Base-by-base conservation (phyloP, 2,329 filamentous ascomycete species). In the Apiospora arundinis region DNA sequence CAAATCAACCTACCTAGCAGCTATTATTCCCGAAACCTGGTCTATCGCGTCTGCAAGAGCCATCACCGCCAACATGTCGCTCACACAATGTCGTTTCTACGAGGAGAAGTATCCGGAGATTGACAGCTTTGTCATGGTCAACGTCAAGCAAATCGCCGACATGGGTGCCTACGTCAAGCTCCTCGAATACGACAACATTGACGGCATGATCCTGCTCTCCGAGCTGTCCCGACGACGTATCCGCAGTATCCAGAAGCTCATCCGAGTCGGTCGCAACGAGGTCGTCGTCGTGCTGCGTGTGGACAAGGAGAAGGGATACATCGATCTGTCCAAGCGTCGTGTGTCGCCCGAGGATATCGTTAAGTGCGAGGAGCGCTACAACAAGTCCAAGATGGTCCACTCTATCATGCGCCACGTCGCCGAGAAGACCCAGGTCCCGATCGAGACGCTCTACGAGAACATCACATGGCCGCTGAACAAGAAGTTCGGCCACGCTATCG, bases 121-220 rank as follows among this genome's bases (percentile, higher is more conserved):
- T 82, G 96, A 99, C 86, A 97, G 94, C 89, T 98, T 98, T 86
- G 97, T 99, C 82, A 99, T 99, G 96, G 96, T 99, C 83, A 99
- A 98, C 85, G 96, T 98, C 80, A 97, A 97, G 90, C 95, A 97
- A 93, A 99, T 99, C 82, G 96, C 96, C 83, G 97, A 99, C 85
- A 99, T 99, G 97, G 96, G 96, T 83, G 96, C 97, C 79, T 99
- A 99, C 83, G 97, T 99, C 81, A 99, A 99, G 87, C 92, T 99
- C 71, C 92, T 99, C 78, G 96, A 99, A 87, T 99, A 99, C 86
- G 96, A 99, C 85, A 98, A 98, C 86, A 99, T 99, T 80, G 97
- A 99, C 82, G 96, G 96, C 90, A 99, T 99, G 97, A 99, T 99
- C 80, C 88, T 99, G 76, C 94, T 99, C 76, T 97, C 94, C 79